Evolutionary conservation across 306 rosid genomes (phyloP).

Genomic region (Aeschynomene evenia): DNA sequence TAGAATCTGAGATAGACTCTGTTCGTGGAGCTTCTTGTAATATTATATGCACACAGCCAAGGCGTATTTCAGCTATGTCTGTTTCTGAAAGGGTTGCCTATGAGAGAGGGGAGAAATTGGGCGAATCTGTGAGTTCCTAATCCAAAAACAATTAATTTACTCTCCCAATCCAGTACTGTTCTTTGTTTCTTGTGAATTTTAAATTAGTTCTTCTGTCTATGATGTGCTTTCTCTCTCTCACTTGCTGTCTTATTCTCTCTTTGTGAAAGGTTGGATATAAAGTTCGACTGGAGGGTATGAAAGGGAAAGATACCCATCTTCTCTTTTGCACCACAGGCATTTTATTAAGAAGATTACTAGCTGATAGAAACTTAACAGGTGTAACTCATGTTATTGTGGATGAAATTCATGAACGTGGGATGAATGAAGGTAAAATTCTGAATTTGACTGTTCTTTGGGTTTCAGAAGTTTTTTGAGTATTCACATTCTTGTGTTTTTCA

Average conservation of each 20-base stretch:
- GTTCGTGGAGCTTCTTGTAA: conserved; percentile 74
- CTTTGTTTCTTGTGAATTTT: conserved; percentile 18
- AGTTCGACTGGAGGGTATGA: conserved; percentile 95
- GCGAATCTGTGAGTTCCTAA: conserved; percentile 83
- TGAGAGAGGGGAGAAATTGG: conserved; percentile 95
- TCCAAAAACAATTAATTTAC: conserved; percentile 14
- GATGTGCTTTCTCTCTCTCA: conserved; percentile 16
- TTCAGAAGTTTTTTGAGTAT: conserved; percentile 37
- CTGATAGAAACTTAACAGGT: conserved; percentile 82
- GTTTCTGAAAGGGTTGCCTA: conserved; percentile 94
- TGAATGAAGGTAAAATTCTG: conserved; percentile 83
- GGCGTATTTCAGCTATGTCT: conserved; percentile 95
- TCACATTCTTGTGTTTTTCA: conserved; percentile 36
- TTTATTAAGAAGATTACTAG: conserved; percentile 86
- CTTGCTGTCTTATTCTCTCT: conserved; percentile 3
- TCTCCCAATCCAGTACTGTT: conserved; percentile 3
- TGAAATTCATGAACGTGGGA: conserved; percentile 99
- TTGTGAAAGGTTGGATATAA: conserved; percentile 82
- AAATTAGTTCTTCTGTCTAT: background rate
- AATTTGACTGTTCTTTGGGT: conserved; percentile 25
- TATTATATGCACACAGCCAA: conserved; percentile 93
- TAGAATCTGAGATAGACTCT: conserved; percentile 84
- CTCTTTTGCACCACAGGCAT: conserved; percentile 98
- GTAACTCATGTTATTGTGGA: conserved; percentile 93
- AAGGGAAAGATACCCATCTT: conserved; percentile 86